Evolutionary conservation across 345 rosid species (phyloP).

Genomic region (Lagerstroemia speciosa): DNA sequence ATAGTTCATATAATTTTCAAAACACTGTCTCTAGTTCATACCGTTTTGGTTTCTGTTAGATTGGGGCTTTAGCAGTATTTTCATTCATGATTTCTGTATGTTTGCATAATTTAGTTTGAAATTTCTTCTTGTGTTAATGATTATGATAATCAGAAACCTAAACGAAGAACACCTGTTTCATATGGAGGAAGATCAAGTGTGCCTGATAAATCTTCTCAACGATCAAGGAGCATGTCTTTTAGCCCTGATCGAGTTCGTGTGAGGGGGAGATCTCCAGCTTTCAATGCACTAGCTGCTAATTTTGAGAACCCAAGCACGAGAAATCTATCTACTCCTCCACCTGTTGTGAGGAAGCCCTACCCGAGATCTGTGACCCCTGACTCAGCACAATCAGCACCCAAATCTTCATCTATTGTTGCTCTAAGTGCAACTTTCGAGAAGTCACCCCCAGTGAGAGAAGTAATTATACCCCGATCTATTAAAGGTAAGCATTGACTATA

Average conservation of each 20-base stretch:
- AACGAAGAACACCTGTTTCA: constrained; percentile 68
- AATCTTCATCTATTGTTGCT: constrained; percentile 62
- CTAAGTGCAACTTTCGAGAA: constrained; percentile 60
- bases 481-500: constrained; percentile 39
- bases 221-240: constrained; percentile 96
- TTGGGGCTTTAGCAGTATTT: background rate
- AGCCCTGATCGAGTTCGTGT: constrained; percentile 95
- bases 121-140: background rate
- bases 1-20: no score
- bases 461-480: constrained; percentile 58
- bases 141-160: constrained; percentile 61
- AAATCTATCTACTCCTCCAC: constrained; percentile 98
- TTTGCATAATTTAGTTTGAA: background rate
- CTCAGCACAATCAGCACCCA: constrained; percentile 46
- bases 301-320: constrained; percentile 75
- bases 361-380: constrained; percentile 89
- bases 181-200: constrained; percentile 82
- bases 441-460: constrained; percentile 50
- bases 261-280: constrained; percentile 98
- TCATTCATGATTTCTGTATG: background rate
- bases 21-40: background rate
- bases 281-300: constrained; percentile 90
- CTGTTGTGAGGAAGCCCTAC: constrained; percentile 77
- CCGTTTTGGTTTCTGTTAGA: background rate
- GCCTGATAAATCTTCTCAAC: constrained; percentile 74